Conservation (phyloP, 257 asterid species). For the Handroanthus guayacan region DNA sequence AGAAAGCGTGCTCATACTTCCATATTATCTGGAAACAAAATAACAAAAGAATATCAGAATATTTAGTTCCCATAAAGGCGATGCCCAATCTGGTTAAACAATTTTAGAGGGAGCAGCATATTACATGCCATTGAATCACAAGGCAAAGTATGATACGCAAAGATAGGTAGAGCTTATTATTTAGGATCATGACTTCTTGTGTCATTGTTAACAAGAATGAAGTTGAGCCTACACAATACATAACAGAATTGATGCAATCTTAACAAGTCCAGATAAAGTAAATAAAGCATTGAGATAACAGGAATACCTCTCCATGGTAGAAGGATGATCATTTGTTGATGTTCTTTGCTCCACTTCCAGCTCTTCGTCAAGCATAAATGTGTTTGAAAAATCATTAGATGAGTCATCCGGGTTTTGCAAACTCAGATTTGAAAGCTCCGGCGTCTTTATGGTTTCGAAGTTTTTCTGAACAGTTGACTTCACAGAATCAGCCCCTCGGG, state of each 20-base stretch:
- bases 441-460: conserved; percentile 29
- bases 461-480: conserved; percentile 36
- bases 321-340: conserved; percentile 37
- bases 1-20: neutral
- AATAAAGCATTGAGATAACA: conserved; percentile 27
- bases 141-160: neutral
- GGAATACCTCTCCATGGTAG: conserved; percentile 61
- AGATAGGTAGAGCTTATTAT: neutral
- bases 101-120: neutral
- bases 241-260: conserved; percentile 12
- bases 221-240: neutral
- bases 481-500: conserved; percentile 41
- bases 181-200: conserved; percentile 14
- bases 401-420: conserved; percentile 51
- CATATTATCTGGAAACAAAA: neutral
- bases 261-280: conserved; percentile 25
- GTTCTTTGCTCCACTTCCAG: conserved; percentile 66
- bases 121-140: conserved; percentile 20
- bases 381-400: conserved; percentile 70
- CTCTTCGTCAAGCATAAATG: conserved; percentile 88
- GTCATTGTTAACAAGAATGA: conserved; percentile 19
- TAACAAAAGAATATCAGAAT: neutral
- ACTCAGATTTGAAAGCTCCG: conserved; percentile 38
- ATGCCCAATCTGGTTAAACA: conserved; percentile 10
- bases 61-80: neutral